Base-by-base conservation (phyloP, 805 yeast genomes). In the Candida nemodendra region DNA sequence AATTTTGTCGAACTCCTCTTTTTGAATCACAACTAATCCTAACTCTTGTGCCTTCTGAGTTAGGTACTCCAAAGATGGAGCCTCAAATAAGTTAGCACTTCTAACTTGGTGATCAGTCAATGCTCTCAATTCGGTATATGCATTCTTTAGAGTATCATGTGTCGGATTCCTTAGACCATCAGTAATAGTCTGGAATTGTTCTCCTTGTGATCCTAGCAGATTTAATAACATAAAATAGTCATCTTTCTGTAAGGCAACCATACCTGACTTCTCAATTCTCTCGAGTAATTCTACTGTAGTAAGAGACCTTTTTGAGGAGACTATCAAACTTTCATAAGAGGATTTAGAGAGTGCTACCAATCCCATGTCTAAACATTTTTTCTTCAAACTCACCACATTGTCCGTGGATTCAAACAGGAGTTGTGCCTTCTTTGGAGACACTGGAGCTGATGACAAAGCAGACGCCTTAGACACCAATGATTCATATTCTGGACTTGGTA, bases 1-100 rank as follows among this genome's bases (percentile, higher is more conserved):
- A 21, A 43, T 19, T 28, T 27, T 27, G 3, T 24, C 22, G 24
- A 34, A 39, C 17, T 38, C 42, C 13, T 38, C 18, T 12, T 25
- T 32, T 11, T 50, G 12, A 30, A 55, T 4, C 3, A 50, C 39
- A 4, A 26, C 36, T 22, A 40, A 32, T 5, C 54, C 54, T 30
- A 47, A 24, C 1, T 42, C 44, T 2, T 35, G 37, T n/a, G 52
- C 57, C 18, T 54, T 52, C 18, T 51, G 46, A 8, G 40, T 29
- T n/a, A 60, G 30, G 32, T 59, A 61, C 4, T 57, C 65, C 5
- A 33, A 27, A 7, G 59, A 41, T 12, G 65, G 65, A 3, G 53
- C 33, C 14, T 56, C 56, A 39, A 48, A 49, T 2, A 42, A 31
- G 3, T 15, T 18, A 7, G 34, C 42, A 3, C 38, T 26, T 29